Base-by-base conservation (phyloP, 371 early-diverging fungal species). In the Neoconidiobolus thromboides region DNA sequence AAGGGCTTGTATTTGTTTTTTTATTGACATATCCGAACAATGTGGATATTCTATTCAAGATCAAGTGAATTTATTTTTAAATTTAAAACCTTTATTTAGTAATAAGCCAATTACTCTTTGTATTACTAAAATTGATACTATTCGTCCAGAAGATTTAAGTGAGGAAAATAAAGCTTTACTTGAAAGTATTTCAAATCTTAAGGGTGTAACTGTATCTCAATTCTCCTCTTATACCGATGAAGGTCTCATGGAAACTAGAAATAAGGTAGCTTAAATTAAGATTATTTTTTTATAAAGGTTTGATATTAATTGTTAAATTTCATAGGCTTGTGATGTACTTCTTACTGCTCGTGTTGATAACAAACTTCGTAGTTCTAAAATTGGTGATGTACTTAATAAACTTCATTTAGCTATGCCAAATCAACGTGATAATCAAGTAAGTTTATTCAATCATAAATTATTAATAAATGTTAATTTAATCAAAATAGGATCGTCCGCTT, bases 21-120 rank as follows among this genome's bases (percentile, higher is more conserved):
- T 99, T 71, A 87, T 99, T 69, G 99, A 99, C 74, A 71, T 98
- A 43, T 94, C 96, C 12, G 99, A 96, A 70, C 93, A 91, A 70
- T 99, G 99, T 78, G 99, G 99, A 51, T 98, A 98, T 81, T 85
- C 88, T 66, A 78, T 99, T 62, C 81, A 76, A 56, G 93, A 93
- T 62, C 99, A 99, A 73, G 76, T 83, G 66, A 79, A 77, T 41
- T 80, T 99, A 46, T 99, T 91, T 79, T 80, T 93, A 65, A 87
- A 87, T 67, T 89, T 99, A 73, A 91, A 93, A 75, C 99, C 99
- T 3, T 79, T 99, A 61, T 97, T 99, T 63, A 91, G 91, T 69
- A 97, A 95, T 78, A 98, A 98, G 77, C 97, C 97, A 39, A 90
- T 89, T 56, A 67, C 99, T 38, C 80, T 99, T 58, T 93, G 99